phyloP scores from a whole-genome alignment of 805 yeast genomes.

The Yamadazyma akitaensis region DNA sequence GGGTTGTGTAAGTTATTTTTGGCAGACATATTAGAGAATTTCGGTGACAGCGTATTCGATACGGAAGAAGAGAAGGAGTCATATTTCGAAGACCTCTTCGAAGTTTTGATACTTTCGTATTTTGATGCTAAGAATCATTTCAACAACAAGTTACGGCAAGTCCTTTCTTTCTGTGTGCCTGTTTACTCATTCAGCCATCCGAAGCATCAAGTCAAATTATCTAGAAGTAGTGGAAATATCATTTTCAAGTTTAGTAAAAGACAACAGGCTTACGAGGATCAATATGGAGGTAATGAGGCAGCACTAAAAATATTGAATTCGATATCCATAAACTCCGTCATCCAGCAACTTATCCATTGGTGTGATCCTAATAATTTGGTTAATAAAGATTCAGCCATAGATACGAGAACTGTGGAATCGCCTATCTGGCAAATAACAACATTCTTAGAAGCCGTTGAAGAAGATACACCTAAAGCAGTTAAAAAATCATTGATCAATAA shows the following conservation, averaged over 20 bases:
- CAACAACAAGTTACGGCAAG: constrained; percentile 71
- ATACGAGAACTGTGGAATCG: constrained; percentile 33
- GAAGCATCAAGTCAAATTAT: constrained; percentile 64
- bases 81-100: constrained; percentile 46
- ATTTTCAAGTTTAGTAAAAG: constrained; percentile 28
- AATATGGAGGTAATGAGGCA: constrained; percentile 4
- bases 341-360: constrained; percentile 79
- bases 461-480: constrained; percentile 47
- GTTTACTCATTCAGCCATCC: constrained; percentile 78
- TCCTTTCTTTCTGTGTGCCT: constrained; percentile 82
- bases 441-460: constrained; percentile 48
- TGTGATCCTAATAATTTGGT: constrained; percentile 74
- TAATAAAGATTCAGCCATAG: constrained; percentile 40
- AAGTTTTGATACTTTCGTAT: constrained; percentile 66
- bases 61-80: constrained; percentile 16
- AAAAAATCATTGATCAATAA: constrained; percentile 53
- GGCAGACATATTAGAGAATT: constrained; percentile 70
- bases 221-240: constrained; percentile 64
- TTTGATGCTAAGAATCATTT: constrained; percentile 64
- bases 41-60: constrained; percentile 32
- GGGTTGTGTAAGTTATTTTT: constrained; percentile 80
- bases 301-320: constrained; percentile 1
- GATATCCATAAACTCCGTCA: constrained; percentile 36
- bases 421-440: constrained; percentile 59
- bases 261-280: constrained; percentile 2